phyloP scores from a whole-genome alignment of 2,329 filamentous ascomycete species.

The Aspergillus arachidicola region DNA sequence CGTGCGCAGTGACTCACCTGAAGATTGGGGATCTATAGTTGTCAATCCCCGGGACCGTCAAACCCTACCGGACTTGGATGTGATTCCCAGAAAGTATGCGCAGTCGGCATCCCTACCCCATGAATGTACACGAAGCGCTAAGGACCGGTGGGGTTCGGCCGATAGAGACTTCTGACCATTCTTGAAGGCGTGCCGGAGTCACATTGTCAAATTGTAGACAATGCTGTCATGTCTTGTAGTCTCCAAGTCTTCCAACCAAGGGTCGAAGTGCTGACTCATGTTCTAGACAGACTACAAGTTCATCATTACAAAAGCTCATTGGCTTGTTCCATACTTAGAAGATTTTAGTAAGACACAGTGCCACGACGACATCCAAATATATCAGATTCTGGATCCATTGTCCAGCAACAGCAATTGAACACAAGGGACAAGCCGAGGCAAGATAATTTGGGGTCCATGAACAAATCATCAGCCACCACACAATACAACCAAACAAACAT shows the following conservation, averaged over 20 bases:
- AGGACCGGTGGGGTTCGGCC: not conserved
- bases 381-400: not conserved
- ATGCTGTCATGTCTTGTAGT: conserved; percentile 10
- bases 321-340: conserved; percentile 14
- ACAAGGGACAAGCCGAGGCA: not conserved
- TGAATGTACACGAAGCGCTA: not conserved
- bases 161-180: conserved; percentile 3
- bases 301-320: conserved; percentile 3
- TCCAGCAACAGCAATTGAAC: not conserved
- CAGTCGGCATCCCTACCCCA: not conserved
- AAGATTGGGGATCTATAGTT: not conserved
- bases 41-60: conserved; percentile 3
- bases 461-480: not conserved
- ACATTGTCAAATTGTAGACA: conserved; percentile 7
- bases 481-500: conserved; percentile 1
- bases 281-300: conserved; percentile 13
- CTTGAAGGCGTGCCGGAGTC: not conserved
- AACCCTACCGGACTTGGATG: conserved; percentile 5
- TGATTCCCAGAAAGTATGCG: conserved; percentile 3
- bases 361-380: not conserved
- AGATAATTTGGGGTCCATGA: not conserved
- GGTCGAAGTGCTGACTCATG: conserved; percentile 10
- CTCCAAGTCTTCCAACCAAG: conserved; percentile 8
- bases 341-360: conserved; percentile 1
- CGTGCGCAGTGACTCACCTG: conserved; percentile 13